Base-by-base conservation (phyloP, 2,329 filamentous ascomycete species). In the Penicillium palitans region DNA sequence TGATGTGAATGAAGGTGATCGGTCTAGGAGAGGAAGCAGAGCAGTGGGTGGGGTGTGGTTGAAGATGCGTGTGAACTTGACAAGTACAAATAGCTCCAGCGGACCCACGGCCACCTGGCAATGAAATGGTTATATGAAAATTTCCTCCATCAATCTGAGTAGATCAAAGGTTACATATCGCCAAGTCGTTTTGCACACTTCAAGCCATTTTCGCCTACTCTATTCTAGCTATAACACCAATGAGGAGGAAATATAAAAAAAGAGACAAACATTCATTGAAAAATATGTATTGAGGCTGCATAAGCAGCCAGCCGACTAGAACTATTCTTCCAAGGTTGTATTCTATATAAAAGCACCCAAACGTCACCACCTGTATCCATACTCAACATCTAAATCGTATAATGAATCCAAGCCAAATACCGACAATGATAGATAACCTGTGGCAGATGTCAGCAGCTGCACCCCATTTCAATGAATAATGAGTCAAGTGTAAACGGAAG, bases 71-170 rank as follows among this genome's bases (percentile, higher is more conserved):
- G 39, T 21, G 29, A 51, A 41, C 53, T 44, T 57, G 47, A 45
- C 31, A 44, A 44, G 35, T 25, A 25, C n/a, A 52, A 9, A 42
- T 39, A 52, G 54, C 40, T 52, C 40, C 12, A 42, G 29, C 5
- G 9, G 33, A 37, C 27, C 31, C 24, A 21, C n/a, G 15, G 7
- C 25, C 31, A 46, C 21, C 15, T 48, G 9, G 25, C 40, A 52
- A 57, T 41, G 33, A 35, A 55, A 49, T 33, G 15, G 27, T 29
- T 54, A 47, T 47, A 29, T 47, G 27, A 46, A 45, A 47, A 31
- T 27, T n/a, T n/a, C 24, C 24, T 27, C 1, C 8, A 4, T 29
- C 8, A 9, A 25, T 53, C 7, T 29, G 19, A 3, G 21, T 46
- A 45, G 5, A 33, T 33, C 12, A 33, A 6, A 33, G 31, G 5